phyloP scores from a whole-genome alignment of 2,329 filamentous ascomycete species.

The Cladorrhinum sp. region DNA sequence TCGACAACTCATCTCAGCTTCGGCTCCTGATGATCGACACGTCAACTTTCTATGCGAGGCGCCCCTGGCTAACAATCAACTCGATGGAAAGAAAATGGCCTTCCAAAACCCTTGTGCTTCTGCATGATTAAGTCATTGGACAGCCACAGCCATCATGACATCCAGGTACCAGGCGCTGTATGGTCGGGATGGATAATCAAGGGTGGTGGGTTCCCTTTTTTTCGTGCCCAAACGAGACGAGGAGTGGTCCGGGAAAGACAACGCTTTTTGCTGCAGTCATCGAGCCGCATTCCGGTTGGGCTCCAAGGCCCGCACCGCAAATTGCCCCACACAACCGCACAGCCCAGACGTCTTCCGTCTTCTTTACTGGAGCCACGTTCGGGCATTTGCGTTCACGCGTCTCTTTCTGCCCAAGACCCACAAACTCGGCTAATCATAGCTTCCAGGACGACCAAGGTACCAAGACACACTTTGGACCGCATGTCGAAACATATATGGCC shows the following conservation, averaged over 20 bases:
- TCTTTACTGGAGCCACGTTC: constrained; percentile 40
- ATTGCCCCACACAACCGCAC: constrained; percentile 20
- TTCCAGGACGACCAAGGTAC: constrained; percentile 15
- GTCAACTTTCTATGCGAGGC: constrained; percentile 20
- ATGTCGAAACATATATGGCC: background rate
- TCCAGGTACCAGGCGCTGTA: constrained; percentile 12
- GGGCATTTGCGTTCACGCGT: constrained; percentile 26
- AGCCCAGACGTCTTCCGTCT: constrained; percentile 17
- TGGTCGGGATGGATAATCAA: constrained; percentile 5
- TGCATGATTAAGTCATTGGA: constrained; percentile 17
- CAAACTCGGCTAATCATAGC: constrained; percentile 26
- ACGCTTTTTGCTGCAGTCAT: constrained; percentile 14
- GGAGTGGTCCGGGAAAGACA: constrained; percentile 9
- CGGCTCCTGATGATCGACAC: constrained; percentile 18
- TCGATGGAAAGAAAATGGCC: background rate
- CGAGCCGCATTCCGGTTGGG: constrained; percentile 26
- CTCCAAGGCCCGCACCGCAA: constrained; percentile 26
- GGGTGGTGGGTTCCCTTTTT: constrained; percentile 11
- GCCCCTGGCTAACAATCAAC: constrained; percentile 12
- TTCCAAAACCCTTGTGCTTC: constrained; percentile 16
- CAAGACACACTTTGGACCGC: constrained; percentile 19
- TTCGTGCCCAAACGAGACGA: constrained; percentile 22
- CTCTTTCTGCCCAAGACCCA: constrained; percentile 36
- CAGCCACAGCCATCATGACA: constrained; percentile 10
- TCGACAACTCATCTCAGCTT: constrained; percentile 9